These are phyloP conservation scores for Zostera marina DNA, from an alignment of 116 monocot genomes.

Conservation along the genomic window DNA sequence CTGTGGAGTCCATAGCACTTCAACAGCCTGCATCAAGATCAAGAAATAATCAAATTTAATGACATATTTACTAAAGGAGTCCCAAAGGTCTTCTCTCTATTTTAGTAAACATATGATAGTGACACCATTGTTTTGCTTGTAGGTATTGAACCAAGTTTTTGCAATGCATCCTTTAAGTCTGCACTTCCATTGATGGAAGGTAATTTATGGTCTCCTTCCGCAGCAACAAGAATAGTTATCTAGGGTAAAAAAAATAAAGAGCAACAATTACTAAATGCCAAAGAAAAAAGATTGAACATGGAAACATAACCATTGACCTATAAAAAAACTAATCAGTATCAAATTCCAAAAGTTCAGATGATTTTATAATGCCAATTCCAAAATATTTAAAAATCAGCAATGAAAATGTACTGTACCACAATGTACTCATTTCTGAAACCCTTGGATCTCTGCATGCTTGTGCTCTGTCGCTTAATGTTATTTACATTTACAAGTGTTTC, in stretches of 20 bases:
- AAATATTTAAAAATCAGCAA: background rate
- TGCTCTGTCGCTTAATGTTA: slow-evolving; percentile 68
- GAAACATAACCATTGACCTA: no score
- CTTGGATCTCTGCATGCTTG: slow-evolving; percentile 30
- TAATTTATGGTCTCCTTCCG: slow-evolving; percentile 74
- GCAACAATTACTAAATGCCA: background rate
- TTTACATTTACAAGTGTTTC: slow-evolving; percentile 98
- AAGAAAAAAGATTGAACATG: no score
- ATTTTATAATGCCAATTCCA: background rate
- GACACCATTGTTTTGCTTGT: slow-evolving; percentile 62
- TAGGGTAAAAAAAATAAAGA: slow-evolving; percentile 7
- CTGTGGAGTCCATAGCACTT: slow-evolving; percentile 94
- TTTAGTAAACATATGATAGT: background rate
- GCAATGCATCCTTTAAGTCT: slow-evolving; percentile 68
- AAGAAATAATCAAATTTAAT: background rate
- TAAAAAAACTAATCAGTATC: no score
- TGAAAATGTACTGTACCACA: slow-evolving; percentile 47
- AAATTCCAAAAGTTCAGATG: no score
- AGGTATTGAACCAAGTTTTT: slow-evolving; percentile 78
- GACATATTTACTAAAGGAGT: background rate
- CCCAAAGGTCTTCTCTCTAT: background rate
- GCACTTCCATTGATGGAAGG: slow-evolving; percentile 71
- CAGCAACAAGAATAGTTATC: slow-evolving; percentile 88
- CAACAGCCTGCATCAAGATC: slow-evolving; percentile 52
- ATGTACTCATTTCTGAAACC: slow-evolving; percentile 84